These are phyloP conservation scores for Xylaria longipes DNA, from an alignment of 495 filamentous ascomycete species.

Conservation along the genomic window DNA sequence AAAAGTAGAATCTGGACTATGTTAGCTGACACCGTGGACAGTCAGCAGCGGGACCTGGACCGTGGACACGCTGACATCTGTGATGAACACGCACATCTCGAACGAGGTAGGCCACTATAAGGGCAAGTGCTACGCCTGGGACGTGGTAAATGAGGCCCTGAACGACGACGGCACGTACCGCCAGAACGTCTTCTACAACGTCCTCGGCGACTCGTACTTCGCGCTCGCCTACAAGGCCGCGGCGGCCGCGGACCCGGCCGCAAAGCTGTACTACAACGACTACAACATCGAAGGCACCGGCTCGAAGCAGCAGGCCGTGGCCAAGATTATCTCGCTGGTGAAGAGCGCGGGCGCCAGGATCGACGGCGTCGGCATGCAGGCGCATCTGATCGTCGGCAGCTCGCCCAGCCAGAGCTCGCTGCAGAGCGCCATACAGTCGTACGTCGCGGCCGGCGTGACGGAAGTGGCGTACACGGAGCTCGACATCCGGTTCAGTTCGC, in stretches of 20 bases:
- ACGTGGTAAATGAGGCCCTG: conserved; percentile 75
- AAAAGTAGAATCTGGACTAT: background rate
- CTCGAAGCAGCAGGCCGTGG: conserved; percentile 55
- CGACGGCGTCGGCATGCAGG: conserved; percentile 70
- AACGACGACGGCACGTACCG: conserved; percentile 71
- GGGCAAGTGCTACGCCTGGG: conserved; percentile 54
- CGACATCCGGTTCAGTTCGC: conserved; percentile 54
- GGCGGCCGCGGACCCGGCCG: conserved; percentile 58
- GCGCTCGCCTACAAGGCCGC: conserved; percentile 62
- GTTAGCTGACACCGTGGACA: background rate
- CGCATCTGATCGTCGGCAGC: conserved; percentile 64
- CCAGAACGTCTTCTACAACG: conserved; percentile 59
- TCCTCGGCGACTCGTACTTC: conserved; percentile 64
- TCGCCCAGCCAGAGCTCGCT: conserved; percentile 56
- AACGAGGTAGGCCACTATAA: conserved; percentile 57
- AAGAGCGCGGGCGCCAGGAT: conserved; percentile 53
- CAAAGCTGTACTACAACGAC: conserved; percentile 74
- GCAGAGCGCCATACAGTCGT: conserved; percentile 56
- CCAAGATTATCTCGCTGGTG: conserved; percentile 56
- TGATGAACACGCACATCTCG: conserved; percentile 60
- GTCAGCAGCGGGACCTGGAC: conserved; percentile 57
- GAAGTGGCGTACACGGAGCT: conserved; percentile 70
- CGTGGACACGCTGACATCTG: conserved; percentile 56
- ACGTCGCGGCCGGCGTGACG: conserved; percentile 53
- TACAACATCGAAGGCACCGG: conserved; percentile 70